Base-by-base conservation (phyloP, 352 stramenopile species). In the Globisporangium emineosum region DNA sequence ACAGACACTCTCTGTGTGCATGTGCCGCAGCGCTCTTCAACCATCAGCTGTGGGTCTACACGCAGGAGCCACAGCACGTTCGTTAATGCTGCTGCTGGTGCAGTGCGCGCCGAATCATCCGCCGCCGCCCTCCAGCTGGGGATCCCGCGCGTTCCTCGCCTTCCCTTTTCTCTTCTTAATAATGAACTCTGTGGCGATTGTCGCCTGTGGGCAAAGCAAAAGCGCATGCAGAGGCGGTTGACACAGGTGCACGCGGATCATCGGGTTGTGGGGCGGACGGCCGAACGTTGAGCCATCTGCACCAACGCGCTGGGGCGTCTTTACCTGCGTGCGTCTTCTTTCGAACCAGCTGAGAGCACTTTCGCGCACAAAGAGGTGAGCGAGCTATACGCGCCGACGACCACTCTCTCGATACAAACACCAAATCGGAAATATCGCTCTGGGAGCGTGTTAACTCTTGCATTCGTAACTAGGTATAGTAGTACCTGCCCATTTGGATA, bases 201-300 rank as follows among this genome's bases (percentile, higher is more conserved):
- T 47, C 40, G 40, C n/a, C 17, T 47, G 40, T 21, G 40, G 0
- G 40, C 12, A 32, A 19, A 29, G 23, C 32, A 32, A n/a, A 61
- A 53, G 40, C 40, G 40, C 40, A 49, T 51, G 23, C 56, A 7
- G 37, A 23, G 7, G 43, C 29, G 2, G 29, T 19, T 57, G 8
- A 13, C 43, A 57, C 19, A 57, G 51, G 29, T 42, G 51, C 51
- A 42, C 51, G 1, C 27, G 15, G 35, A 21, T 62, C 56, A 51
- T 54, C 25, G 40, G 56, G 15, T 62, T 53, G 56, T 27, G 56
- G 12, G 15, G n/a, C 12, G 15, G 27, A 37, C n/a, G 56, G 40
- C 53, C 56, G 33, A 40, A 61, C 15, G 35, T 50, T 60, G 33
- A 62, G 40, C 56, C 56, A 54, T 62, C 56, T 62, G 56, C n/a